Conservation (phyloP, 176 grass and related monocot species). For the Melocanna baccifera region DNA sequence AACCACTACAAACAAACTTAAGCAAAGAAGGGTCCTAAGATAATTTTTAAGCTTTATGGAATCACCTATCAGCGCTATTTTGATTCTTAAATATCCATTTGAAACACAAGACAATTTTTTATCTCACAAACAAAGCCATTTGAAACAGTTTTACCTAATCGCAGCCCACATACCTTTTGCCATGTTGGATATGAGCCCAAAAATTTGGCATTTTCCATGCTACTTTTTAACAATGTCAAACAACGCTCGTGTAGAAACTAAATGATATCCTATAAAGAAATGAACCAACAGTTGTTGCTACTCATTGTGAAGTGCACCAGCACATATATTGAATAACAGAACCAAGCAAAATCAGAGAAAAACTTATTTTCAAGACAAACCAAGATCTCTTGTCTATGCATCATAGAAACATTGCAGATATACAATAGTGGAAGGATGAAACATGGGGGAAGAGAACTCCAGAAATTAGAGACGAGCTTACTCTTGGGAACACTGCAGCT, state of each 20-base stretch:
- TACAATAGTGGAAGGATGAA: background rate
- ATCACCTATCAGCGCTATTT: background rate
- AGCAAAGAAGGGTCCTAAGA: background rate
- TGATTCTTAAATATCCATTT: background rate
- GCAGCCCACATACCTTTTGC: conserved; percentile 12
- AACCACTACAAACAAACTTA: conserved; percentile 36
- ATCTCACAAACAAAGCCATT: background rate
- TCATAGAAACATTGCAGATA: background rate
- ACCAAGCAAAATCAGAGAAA: background rate
- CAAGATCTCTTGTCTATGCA: background rate
- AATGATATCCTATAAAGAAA: background rate
- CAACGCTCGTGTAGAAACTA: conserved; percentile 18
- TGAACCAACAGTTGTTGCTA: background rate
- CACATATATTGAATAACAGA: background rate
- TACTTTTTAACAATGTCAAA: conserved; percentile 22
- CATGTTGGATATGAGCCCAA: background rate
- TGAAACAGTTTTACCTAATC: background rate
- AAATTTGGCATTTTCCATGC: background rate
- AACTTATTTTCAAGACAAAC: background rate
- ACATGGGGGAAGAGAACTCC: conserved; percentile 2
- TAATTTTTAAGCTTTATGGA: background rate
- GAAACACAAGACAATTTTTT: background rate
- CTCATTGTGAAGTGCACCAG: background rate
- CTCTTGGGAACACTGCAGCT: conserved; percentile 34
- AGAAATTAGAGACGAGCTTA: conserved; percentile 38